Conservation (phyloP, 106 monocot species). For the Allium cepa region DNA sequence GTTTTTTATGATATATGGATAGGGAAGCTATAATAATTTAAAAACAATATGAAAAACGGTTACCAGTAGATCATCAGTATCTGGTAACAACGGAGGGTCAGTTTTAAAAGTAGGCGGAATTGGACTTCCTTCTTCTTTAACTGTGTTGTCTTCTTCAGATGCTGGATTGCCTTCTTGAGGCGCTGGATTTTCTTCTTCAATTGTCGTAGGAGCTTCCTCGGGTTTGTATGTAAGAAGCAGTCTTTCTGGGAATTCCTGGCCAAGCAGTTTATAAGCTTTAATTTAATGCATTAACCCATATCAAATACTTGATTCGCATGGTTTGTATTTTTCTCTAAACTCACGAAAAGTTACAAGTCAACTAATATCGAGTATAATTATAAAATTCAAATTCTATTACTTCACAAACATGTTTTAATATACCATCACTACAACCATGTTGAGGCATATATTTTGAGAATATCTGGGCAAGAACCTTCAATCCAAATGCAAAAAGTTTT, state of each 20-base stretch:
- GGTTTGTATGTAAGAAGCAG: conserved; percentile 95
- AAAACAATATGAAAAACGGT: not conserved
- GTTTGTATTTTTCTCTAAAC: too few species aligned
- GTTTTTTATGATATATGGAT: not conserved
- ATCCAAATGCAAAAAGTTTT: too few species aligned
- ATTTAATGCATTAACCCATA: too few species aligned
- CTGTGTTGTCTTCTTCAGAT: conserved; percentile 11
- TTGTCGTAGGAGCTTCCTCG: conserved; percentile 34
- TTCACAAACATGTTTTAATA: too few species aligned
- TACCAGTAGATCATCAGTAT: conserved; percentile 76
- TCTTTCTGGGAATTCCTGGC: conserved; percentile 91
- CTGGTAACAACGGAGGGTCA: conserved; percentile 22
- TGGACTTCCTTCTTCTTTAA: not conserved
- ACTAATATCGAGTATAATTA: too few species aligned
- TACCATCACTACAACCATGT: too few species aligned
- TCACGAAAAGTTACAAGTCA: too few species aligned
- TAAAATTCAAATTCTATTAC: too few species aligned
- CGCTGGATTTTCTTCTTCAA: conserved; percentile 34
- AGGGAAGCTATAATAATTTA: not conserved
- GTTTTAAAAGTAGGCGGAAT: conserved; percentile 13
- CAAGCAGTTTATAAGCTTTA: not conserved
- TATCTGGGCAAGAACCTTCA: too few species aligned
- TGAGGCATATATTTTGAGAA: too few species aligned
- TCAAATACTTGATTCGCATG: too few species aligned
- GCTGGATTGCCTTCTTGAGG: conserved; percentile 19